Base-by-base conservation (phyloP, 768 basidiomycete genomes). In the Boletus rubropictus region DNA sequence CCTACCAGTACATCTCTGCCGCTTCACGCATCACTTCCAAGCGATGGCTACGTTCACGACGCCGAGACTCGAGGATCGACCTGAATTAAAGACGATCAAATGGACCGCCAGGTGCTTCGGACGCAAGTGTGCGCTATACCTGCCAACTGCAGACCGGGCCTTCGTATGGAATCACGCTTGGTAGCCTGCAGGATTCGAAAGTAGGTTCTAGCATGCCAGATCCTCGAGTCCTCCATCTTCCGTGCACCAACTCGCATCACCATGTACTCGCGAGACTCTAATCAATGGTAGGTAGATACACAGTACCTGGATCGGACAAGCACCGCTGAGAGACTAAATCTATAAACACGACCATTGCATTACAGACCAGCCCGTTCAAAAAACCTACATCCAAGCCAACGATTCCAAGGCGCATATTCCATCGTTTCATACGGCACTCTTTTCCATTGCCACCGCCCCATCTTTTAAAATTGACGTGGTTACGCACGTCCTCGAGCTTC, bases 401-500 rank as follows among this genome's bases (percentile, higher is more conserved):
- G 21, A 24, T 12, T 24, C 31, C 12, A 17, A 24, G 9, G 15
- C 9, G 29, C 36, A 9, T n/a, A 3, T 14, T 29, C 49, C 28
- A n/a, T 11, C 11, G 10, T 27, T 36, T 42, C 20, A 17, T 7
- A 3, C 27, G 14, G 12, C 9, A 7, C 20, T 14, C 20, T n/a
- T 37, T 29, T 51, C 22, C 18, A 17, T 29, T 7, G 2, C 28
- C n/a, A 6, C 5, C 34, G 1, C 25, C 17, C 22, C 21, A n/a
- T 25, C 9, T 14, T 39, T 31, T 12, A 22, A 4, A 11, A 10
- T 10, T 18, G n/a, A 12, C 12, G 9, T 27, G 15, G 27, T 21
- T 17, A 46, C 18, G 1, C 39, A 46, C 15, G 39, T 25, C 42
- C 54, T 31, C 9, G 46, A 46, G 7, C 39, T 47, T 32, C 29